phyloP scores from a whole-genome alignment of 768 basidiomycete genomes.

The Suillus bovinus region DNA sequence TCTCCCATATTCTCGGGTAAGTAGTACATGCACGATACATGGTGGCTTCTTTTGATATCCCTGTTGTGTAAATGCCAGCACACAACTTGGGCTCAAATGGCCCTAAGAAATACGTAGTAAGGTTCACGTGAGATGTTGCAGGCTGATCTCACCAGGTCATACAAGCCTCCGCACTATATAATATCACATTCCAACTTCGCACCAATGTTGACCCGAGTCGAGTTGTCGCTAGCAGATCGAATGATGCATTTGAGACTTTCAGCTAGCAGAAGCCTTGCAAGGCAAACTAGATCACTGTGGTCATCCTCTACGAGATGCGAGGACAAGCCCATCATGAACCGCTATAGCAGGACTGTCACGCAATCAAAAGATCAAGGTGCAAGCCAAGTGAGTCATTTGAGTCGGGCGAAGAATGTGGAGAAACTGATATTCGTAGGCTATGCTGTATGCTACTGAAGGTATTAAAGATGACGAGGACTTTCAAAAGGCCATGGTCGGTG shows the following conservation, averaged over 20 bases:
- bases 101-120: too few relatives aligned
- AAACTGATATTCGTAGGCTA: slow-evolving; percentile 59
- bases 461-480: slow-evolving; percentile 81
- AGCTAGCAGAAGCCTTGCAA: slow-evolving; percentile 14
- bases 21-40: background rate
- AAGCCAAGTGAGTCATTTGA: slow-evolving; percentile 62
- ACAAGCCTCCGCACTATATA: background rate
- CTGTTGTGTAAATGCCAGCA: too few relatives aligned
- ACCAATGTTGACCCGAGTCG: background rate
- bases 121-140: background rate
- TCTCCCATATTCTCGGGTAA: background rate
- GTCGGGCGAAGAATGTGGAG: background rate
- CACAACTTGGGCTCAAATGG: background rate
- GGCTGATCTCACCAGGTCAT: background rate
- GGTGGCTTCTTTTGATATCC: background rate
- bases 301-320: slow-evolving; percentile 40
- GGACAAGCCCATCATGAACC: slow-evolving; percentile 52
- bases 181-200: background rate
- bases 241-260: slow-evolving; percentile 25
- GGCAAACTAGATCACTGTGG: slow-evolving; percentile 36
- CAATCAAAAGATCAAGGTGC: slow-evolving; percentile 94
- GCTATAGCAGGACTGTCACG: slow-evolving; percentile 81
- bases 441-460: slow-evolving; percentile 99
- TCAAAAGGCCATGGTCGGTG: slow-evolving; percentile 95
- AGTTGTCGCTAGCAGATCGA: slow-evolving; percentile 1